A percentile compares a stretch with the other conserved stretches of the same genome.
These are phyloP conservation scores for Coniochaeta ligniaria DNA, from an alignment of 2,329 filamentous ascomycete genomes.

Conservation along the genomic window DNA sequence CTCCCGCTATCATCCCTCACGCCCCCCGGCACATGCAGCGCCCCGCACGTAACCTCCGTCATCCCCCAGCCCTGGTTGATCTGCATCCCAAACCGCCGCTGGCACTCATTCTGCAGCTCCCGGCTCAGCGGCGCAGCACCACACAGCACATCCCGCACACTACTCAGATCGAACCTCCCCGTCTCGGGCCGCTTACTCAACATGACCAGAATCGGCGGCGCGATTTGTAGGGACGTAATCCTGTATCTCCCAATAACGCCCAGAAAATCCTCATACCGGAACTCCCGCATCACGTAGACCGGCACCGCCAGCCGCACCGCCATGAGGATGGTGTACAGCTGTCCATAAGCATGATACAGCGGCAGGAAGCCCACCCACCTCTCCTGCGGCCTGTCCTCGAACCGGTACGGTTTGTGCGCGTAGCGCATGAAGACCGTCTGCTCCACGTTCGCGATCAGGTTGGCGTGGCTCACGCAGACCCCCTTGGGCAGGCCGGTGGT, in stretches of 20 bases:
- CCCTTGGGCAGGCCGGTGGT: slow-evolving; percentile 46
- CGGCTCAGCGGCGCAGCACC: slow-evolving; percentile 47
- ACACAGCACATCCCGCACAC: slow-evolving; percentile 35
- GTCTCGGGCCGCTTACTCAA: slow-evolving; percentile 50
- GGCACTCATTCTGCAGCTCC: slow-evolving; percentile 31
- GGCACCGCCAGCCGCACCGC: slow-evolving; percentile 37
- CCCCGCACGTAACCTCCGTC: slow-evolving; percentile 41
- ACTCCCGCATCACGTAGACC: slow-evolving; percentile 42
- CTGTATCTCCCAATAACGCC: slow-evolving; percentile 38
- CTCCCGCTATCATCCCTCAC: slow-evolving; percentile 31
- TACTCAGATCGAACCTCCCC: slow-evolving; percentile 43
- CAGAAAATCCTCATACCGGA: slow-evolving; percentile 46
- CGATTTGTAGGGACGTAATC: slow-evolving; percentile 46
- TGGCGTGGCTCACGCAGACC: slow-evolving; percentile 17
- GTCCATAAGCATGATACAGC: slow-evolving; percentile 44
- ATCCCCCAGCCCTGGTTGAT: slow-evolving; percentile 53
- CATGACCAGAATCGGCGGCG: slow-evolving; percentile 52
- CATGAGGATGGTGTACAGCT: slow-evolving; percentile 38
- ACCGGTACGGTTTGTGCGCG: slow-evolving; percentile 21
- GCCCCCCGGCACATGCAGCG: slow-evolving; percentile 31
- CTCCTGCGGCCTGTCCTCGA: slow-evolving; percentile 31
- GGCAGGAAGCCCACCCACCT: slow-evolving; percentile 56
- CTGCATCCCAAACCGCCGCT: slow-evolving; percentile 16
- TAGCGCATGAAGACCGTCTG: slow-evolving; percentile 36
- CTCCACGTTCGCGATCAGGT: slow-evolving; percentile 40